These are phyloP conservation scores for Fusarium albosuccineum DNA, from an alignment of 2,329 filamentous ascomycete species.

Conservation along the genomic window DNA sequence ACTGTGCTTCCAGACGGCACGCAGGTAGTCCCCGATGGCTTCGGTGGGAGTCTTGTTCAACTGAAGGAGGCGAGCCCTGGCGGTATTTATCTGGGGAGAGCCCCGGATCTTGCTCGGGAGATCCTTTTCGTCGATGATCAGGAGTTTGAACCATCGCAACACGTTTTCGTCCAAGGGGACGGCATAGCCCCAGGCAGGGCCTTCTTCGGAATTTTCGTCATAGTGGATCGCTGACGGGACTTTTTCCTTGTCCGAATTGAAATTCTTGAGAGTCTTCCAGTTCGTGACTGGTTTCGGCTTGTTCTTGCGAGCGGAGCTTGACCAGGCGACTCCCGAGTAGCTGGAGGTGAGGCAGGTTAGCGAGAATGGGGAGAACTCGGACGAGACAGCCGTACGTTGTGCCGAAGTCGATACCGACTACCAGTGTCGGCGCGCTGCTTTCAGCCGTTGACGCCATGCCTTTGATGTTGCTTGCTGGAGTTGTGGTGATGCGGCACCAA, in stretches of 20 bases:
- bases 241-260: slow-evolving; percentile 51
- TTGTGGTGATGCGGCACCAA: neutral
- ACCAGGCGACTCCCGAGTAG: slow-evolving; percentile 58
- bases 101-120: slow-evolving; percentile 43
- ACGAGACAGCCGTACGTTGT: slow-evolving; percentile 20
- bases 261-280: slow-evolving; percentile 43
- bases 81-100: slow-evolving; percentile 39
- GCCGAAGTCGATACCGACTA: slow-evolving; percentile 34
- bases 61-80: slow-evolving; percentile 5
- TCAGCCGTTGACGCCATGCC: neutral
- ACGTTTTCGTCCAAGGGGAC: slow-evolving; percentile 43
- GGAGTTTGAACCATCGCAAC: slow-evolving; percentile 58
- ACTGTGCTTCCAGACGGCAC: slow-evolving; percentile 50
- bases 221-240: slow-evolving; percentile 47
- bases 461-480: neutral
- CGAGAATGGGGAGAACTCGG: neutral
- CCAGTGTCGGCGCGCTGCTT: slow-evolving; percentile 2
- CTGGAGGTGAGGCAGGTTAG: slow-evolving; percentile 37
- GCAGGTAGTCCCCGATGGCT: slow-evolving; percentile 52
- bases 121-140: slow-evolving; percentile 54
- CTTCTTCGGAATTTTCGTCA: fast-evolving
- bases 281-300: slow-evolving; percentile 49
- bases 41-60: slow-evolving; percentile 45
- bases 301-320: slow-evolving; percentile 42
- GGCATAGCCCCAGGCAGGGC: slow-evolving; percentile 50